phyloP scores from a whole-genome alignment of 345 rosid genomes.

The Linum trigynum region DNA sequence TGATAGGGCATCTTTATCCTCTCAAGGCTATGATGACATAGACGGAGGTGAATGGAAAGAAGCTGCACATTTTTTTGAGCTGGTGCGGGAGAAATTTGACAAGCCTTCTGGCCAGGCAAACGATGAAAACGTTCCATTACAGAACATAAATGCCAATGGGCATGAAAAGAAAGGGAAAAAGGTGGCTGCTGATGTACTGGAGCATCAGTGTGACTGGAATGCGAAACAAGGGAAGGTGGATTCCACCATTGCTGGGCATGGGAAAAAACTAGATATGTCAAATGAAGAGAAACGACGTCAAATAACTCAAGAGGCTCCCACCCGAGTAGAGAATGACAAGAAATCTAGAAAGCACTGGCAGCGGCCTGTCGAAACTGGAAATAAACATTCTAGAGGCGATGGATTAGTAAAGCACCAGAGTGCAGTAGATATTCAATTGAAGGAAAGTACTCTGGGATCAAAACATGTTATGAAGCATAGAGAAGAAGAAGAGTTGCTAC shows the following conservation, averaged over 20 bases:
- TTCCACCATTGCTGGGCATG: conserved; percentile 24
- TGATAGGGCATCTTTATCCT: conserved; percentile 30
- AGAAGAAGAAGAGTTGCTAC: conserved; percentile 22
- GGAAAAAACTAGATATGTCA: conserved; percentile 19
- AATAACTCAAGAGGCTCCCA: conserved; percentile 27
- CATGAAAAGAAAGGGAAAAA: conserved; percentile 29
- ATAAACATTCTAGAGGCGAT: conserved; percentile 25
- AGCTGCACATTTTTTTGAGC: conserved; percentile 54
- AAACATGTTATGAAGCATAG: conserved; percentile 26
- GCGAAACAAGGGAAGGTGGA: conserved; percentile 30
- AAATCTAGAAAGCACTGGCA: conserved; percentile 20
- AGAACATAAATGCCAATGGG: conserved; percentile 23
- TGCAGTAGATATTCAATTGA: conserved; percentile 22
- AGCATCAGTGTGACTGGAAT: conserved; percentile 23
- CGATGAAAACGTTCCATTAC: conserved; percentile 23
- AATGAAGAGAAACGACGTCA: conserved; percentile 27
- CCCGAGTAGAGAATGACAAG: conserved; percentile 30
- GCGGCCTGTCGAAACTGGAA: conserved; percentile 25
- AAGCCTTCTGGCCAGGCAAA: conserved; percentile 31
- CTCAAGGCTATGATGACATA: conserved; percentile 31
- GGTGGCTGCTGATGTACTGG: conserved; percentile 22
- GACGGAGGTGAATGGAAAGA: conserved; percentile 72
- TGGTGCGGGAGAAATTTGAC: conserved; percentile 44
- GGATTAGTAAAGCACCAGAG: conserved; percentile 28
- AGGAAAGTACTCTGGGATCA: conserved; percentile 21